Evolutionary conservation across 768 basidiomycete genomes (phyloP).

Genomic region (Cystofilobasidium bisporidii): DNA sequence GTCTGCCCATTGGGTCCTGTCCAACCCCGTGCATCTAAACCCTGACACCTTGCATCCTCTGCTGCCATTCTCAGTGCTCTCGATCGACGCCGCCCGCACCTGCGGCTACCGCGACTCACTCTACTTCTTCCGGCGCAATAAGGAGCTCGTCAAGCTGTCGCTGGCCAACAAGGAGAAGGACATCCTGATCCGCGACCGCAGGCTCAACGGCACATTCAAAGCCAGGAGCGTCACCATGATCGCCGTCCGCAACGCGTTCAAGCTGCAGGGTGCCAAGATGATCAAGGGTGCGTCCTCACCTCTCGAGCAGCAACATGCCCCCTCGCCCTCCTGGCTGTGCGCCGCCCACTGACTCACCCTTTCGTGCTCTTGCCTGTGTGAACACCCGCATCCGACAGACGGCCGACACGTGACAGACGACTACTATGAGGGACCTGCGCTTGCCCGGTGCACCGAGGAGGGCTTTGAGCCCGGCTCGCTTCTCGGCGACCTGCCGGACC

Average conservation of each 20-base stretch:
- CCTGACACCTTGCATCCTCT: background rate
- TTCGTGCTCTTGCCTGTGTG: background rate
- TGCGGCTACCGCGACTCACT: conserved; percentile 94
- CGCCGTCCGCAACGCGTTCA: conserved; percentile 84
- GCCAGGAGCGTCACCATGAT: conserved; percentile 89
- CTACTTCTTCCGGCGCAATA: conserved; percentile 93
- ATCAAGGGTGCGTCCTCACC: conserved; percentile 57
- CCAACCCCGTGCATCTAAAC: background rate
- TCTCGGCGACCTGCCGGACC: conserved; percentile 73
- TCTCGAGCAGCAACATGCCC: background rate
- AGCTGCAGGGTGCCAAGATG: conserved; percentile 86
- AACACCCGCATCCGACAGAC: conserved; percentile 45
- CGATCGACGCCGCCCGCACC: conserved; percentile 92
- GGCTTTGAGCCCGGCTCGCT: conserved; percentile 73
- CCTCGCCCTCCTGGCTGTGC: background rate
- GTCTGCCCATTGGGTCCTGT: no score
- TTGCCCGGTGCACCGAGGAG: conserved; percentile 64
- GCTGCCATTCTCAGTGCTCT: conserved; percentile 50
- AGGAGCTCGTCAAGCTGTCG: conserved; percentile 78
- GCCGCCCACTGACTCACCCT: background rate
- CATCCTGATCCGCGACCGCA: conserved; percentile 74
- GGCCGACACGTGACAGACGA: conserved; percentile 90
- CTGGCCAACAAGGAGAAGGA: conserved; percentile 87
- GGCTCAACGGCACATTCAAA: conserved; percentile 76
- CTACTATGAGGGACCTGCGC: conserved; percentile 81